Evolutionary conservation across 116 monocot species (phyloP).

Genomic region (Trichopus zeylanicus): DNA sequence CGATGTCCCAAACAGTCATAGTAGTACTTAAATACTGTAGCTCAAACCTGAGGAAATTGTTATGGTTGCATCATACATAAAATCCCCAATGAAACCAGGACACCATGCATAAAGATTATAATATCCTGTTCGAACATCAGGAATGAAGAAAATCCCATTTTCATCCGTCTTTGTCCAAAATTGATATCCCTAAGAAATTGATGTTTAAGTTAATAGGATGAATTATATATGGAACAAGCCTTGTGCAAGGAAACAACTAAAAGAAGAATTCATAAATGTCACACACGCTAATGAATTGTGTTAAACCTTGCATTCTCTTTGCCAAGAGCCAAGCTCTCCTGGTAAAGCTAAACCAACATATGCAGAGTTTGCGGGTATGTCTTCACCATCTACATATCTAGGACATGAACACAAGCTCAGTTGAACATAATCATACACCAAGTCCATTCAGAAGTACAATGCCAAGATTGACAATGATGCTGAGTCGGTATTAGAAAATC

Average conservation of each 20-base stretch:
- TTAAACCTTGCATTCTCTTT: constrained; percentile 87
- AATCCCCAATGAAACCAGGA: constrained; percentile 72
- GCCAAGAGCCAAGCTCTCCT: constrained; percentile 86
- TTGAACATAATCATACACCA: not conserved
- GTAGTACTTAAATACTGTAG: not conserved
- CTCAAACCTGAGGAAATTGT: constrained; percentile 32
- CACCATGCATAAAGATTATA: constrained; percentile 74
- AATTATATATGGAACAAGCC: too few relatives aligned
- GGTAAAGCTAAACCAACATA: constrained; percentile 85
- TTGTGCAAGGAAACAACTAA: not conserved
- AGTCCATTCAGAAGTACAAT: too few relatives aligned
- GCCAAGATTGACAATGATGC: too few relatives aligned
- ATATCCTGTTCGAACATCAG: constrained; percentile 33
- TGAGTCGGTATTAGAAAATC: too few relatives aligned
- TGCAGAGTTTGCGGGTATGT: constrained; percentile 41
- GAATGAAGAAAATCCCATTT: constrained; percentile 41
- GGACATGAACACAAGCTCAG: not conserved
- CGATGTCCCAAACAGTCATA: not conserved
- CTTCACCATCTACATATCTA: constrained; percentile 42
- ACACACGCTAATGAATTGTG: not conserved
- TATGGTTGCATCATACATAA: constrained; percentile 36
- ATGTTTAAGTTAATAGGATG: too few relatives aligned
- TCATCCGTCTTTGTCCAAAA: constrained; percentile 52
- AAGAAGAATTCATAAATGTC: not conserved
- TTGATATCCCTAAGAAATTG: constrained; percentile 62